Base-by-base conservation (phyloP, 2,329 filamentous ascomycete genomes). In the Metarhizium humberi region DNA sequence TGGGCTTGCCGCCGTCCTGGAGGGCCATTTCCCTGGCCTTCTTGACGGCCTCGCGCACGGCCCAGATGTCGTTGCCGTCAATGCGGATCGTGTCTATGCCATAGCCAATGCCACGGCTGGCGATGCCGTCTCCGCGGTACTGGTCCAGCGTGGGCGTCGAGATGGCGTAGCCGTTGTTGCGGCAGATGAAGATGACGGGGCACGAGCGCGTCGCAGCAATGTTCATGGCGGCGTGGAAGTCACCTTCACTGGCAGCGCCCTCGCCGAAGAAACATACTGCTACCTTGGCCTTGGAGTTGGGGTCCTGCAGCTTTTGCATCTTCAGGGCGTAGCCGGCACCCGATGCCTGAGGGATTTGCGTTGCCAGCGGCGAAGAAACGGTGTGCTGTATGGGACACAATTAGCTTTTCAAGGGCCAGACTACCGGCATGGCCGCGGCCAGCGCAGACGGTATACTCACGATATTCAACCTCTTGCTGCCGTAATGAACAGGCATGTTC, bases 401-500 rank as follows among this genome's bases (percentile, higher is more conserved):
- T 45, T 10, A 18, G 42, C n/a, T 20, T 10, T 45, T 42, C 13
- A 13, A 14, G 5, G 25, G 25, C 25, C 4, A 25, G 25, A 25
- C 25, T 25, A 25, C 25, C 25, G 25, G 25, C 25, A 25, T 25
- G 25, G 25, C 25, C 25, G 3, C 8, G 38, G 14, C 13, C 11
- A 40, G 11, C 38, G 13, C 13, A 11, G 38, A 40, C 32, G 32
- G 18, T 46, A 1, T 20, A 75, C 82, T 68, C 68, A 92, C 88
- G 65, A 96, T 91, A 63, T 96, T 90, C 56, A 95, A 76, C 60
- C 89, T 85, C 56, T 79, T 82, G 69, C 87, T 91, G 50, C 92
- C 92, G 66, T 97, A 99, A 72, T 99, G 94, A 14, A 97, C 89
- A 0, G 94, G 94, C 94, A 99, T 99, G 65, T 96, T 97, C 59